Base-by-base conservation (phyloP, 2,329 filamentous ascomycete genomes). In the Fusarium sp. region DNA sequence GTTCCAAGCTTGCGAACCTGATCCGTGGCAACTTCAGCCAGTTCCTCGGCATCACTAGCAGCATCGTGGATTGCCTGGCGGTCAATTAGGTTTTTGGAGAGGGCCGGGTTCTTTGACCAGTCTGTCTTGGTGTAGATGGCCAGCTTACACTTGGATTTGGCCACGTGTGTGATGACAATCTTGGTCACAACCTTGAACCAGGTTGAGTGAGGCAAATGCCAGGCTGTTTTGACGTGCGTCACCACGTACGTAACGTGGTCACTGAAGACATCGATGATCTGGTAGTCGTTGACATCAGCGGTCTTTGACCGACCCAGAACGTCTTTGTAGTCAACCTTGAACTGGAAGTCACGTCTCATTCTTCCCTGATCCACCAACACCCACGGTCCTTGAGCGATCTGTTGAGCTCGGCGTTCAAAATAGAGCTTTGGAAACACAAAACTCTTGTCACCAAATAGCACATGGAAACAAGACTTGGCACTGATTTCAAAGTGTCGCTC, bases 361-460 rank as follows among this genome's bases (percentile, higher is more conserved):
- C 88, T 88, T 3, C 89, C 90, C 42, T 90, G 86, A 61, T 94
- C 92, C 6, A 88, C 83, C 51, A 90, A 85, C 20, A 86, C 84
- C 96, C 96, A 99, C 0, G 95, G 93, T 0, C 93, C 92, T 80
- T 98, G 94, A 4, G 91, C 89, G 67, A 98, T 94, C 67, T 91
- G 89, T 78, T 91, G 88, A 16, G 92, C 93, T 74, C 90, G 87
- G 54, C 92, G 88, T 78, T 97, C 94, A 77, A 93, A 91, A 78
- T 98, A 95, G 30, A 98, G 85, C 75, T 95, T 90, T 74, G 96
- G 94, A 81, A 98, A 99, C 41, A 98, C 91, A 34, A 94, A 93
- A 78, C 93, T 97, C 81, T 95, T 97, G 80, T 99, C 96, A 40
- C 96, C 96, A 79, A 98, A 99, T 54, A 99, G 87, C 18, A 98